These are phyloP conservation scores for Botryosphaeria dothidea DNA, from an alignment of 2,329 filamentous ascomycete species.

Conservation along the genomic window DNA sequence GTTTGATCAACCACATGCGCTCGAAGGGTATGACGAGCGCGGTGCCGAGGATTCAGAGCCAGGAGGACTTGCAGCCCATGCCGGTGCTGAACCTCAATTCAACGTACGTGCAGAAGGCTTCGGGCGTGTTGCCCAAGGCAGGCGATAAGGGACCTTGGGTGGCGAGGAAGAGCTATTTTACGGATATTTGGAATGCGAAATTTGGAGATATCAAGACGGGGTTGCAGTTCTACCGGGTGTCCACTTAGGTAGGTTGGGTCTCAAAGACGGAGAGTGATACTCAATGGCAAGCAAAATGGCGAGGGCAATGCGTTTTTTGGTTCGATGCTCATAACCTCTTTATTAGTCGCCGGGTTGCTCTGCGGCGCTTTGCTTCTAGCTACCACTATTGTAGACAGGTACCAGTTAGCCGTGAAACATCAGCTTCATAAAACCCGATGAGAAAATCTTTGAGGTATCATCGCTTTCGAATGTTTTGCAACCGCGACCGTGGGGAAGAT, in stretches of 20 bases:
- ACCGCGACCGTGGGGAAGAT: too few relatives aligned
- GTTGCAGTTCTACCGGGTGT: constrained; percentile 37
- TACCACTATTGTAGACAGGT: not conserved
- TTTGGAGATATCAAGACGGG: constrained; percentile 44
- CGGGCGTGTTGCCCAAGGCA: constrained; percentile 48
- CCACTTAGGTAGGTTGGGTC: not conserved
- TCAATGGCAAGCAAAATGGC: not conserved
- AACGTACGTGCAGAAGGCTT: constrained; percentile 53
- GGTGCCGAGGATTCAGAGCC: not conserved
- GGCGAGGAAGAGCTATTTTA: constrained; percentile 45
- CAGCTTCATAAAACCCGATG: too few relatives aligned
- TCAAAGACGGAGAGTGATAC: not conserved
- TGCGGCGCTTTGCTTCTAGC: not conserved
- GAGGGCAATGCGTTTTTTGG: not conserved
- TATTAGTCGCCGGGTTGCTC: not conserved
- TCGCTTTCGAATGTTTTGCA: too few relatives aligned
- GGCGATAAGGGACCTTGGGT: constrained; percentile 48
- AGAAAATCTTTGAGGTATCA: too few relatives aligned
- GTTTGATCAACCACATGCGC: constrained; percentile 54
- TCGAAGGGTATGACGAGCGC: not conserved
- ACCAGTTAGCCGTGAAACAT: too few relatives aligned
- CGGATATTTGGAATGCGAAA: constrained; percentile 45
- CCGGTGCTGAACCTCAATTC: constrained; percentile 49
- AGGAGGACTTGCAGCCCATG: constrained; percentile 19
- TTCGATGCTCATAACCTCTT: not conserved